Conservation (phyloP, 345 rosid species). For the Aethionema arabicum region DNA sequence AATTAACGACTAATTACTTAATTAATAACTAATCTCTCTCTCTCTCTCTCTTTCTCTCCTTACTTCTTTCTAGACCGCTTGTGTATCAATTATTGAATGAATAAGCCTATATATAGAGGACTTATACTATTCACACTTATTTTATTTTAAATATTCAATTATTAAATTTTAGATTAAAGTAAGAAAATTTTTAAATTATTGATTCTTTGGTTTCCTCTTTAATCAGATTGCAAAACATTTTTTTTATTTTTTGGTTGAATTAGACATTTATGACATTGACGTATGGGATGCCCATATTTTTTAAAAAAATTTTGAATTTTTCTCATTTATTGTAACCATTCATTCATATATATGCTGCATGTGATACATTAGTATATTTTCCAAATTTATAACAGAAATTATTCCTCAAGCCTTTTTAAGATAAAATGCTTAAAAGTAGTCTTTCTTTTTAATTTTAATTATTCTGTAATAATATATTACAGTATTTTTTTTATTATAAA, state of each 20-base stretch:
- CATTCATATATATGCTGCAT: slow-evolving; percentile 17
- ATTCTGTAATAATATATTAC: no score
- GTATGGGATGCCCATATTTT: not conserved
- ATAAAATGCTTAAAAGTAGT: not conserved
- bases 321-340: not conserved
- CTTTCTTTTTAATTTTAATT: not conserved
- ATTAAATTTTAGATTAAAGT: slow-evolving; percentile 3
- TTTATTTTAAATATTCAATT: not conserved
- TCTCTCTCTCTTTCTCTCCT: not conserved
- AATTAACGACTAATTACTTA: not conserved
- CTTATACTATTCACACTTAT: not conserved
- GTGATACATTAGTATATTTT: not conserved
- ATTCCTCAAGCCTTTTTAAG: not conserved
- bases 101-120: slow-evolving; percentile 20
- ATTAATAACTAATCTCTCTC: slow-evolving; percentile 13
- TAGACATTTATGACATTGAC: slow-evolving; percentile 25
- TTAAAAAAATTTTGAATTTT: not conserved
- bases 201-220: slow-evolving; percentile 9
- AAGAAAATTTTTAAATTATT: not conserved
- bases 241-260: not conserved
- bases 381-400: not conserved
- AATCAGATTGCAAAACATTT: not conserved
- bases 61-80: not conserved
- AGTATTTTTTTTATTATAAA: no score
- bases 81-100: slow-evolving; percentile 20